Evolutionary conservation across 164 flowering plant species (phyloP).

Genomic region (Warburgia ugandensis): DNA sequence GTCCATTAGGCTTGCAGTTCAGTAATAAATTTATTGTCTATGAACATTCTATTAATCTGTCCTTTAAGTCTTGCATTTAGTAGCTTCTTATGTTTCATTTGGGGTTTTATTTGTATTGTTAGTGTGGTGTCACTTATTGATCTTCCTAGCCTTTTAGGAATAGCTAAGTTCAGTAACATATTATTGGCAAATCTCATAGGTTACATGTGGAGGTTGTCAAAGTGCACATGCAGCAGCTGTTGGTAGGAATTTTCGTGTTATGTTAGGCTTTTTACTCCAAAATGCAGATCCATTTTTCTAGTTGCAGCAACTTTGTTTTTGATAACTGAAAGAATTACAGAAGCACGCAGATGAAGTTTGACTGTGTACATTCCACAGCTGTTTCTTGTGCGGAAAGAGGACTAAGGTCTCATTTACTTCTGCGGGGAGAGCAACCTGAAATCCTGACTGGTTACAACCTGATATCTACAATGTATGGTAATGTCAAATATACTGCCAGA

Average conservation of each 20-base stretch:
- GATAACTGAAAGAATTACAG: slow-evolving; percentile 3
- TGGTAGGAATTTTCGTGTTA: slow-evolving; percentile 42
- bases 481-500: slow-evolving; percentile 66
- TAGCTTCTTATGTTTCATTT: neutral
- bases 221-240: slow-evolving; percentile 97
- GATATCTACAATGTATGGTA: slow-evolving; percentile 68
- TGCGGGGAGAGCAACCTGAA: slow-evolving; percentile 91
- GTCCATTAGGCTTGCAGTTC: neutral
- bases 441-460: slow-evolving; percentile 77
- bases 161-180: slow-evolving; percentile 18
- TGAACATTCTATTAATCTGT: neutral
- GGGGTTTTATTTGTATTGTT: too few species aligned
- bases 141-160: slow-evolving; percentile 1
- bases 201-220: slow-evolving; percentile 98
- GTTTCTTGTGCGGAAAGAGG: slow-evolving; percentile 94
- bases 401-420: slow-evolving; percentile 70
- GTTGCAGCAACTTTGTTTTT: neutral
- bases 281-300: neutral
- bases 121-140: neutral
- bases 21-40: neutral
- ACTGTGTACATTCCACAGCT: slow-evolving; percentile 43
- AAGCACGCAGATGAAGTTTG: slow-evolving; percentile 3
- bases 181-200: slow-evolving; percentile 43
- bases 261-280: slow-evolving; percentile 2
- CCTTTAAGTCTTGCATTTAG: neutral